phyloP scores from a whole-genome alignment of 768 basidiomycete species.

The Rhizopogon salebrosus region DNA sequence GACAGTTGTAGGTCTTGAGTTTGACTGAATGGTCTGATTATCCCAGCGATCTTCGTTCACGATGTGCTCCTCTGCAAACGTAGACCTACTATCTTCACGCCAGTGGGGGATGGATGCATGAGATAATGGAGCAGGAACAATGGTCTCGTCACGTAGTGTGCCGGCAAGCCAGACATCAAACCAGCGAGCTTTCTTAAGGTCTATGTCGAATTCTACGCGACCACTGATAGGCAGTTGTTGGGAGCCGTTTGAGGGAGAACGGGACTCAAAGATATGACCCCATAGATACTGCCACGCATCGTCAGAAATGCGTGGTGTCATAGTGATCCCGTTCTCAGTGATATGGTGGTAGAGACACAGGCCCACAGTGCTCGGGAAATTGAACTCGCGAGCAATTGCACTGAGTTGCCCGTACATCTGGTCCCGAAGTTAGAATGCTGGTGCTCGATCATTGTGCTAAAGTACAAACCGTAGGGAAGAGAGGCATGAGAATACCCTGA shows the following conservation, averaged over 20 bases:
- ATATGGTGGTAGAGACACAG: slow-evolving; percentile 77
- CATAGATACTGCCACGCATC: slow-evolving; percentile 75
- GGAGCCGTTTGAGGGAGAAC: slow-evolving; percentile 23
- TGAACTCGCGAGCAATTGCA: slow-evolving; percentile 78
- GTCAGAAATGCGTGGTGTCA: slow-evolving; percentile 71
- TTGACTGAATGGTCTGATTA: slow-evolving; percentile 5
- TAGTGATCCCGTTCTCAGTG: slow-evolving; percentile 46
- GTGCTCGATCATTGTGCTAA: background rate
- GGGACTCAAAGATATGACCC: slow-evolving; percentile 51
- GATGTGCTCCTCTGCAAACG: slow-evolving; percentile 38
- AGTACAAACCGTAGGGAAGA: slow-evolving; percentile 59
- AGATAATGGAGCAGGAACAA: slow-evolving; percentile 32
- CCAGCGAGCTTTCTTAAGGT: slow-evolving; percentile 72
- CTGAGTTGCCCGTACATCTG: slow-evolving; percentile 75
- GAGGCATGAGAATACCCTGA: slow-evolving; percentile 69
- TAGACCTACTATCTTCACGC: slow-evolving; percentile 50
- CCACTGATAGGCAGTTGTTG: slow-evolving; percentile 61
- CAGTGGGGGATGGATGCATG: slow-evolving; percentile 45
- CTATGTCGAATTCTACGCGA: slow-evolving; percentile 84
- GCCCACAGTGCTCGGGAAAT: slow-evolving; percentile 71
- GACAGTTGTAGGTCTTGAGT: slow-evolving; percentile 22
- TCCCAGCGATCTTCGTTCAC: slow-evolving; percentile 32
- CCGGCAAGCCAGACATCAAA: slow-evolving; percentile 65
- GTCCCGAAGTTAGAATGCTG: background rate
- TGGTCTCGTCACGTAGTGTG: slow-evolving; percentile 37